These are phyloP conservation scores for Fagus sylvatica DNA, from an alignment of 306 rosid genomes.

Conservation along the genomic window DNA sequence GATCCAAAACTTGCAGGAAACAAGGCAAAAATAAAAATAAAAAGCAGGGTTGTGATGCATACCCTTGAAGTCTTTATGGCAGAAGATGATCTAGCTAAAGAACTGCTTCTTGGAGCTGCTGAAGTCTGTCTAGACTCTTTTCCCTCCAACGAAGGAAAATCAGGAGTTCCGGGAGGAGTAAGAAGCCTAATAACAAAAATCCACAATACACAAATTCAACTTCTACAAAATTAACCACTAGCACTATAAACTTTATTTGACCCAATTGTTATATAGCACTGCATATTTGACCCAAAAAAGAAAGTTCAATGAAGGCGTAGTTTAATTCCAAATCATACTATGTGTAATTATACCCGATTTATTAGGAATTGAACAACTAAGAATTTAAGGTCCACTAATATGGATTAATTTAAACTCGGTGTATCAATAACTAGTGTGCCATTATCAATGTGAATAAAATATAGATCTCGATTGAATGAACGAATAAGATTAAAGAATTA, in stretches of 20 bases:
- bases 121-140: conserved; percentile 51
- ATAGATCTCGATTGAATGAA: background rate
- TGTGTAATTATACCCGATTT: background rate
- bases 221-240: background rate
- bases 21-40: conserved; percentile 16
- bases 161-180: conserved; percentile 96
- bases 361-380: too few species aligned
- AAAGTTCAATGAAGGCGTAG: background rate
- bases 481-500: conserved; percentile 6
- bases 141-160: conserved; percentile 64
- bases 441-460: background rate
- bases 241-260: background rate
- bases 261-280: background rate
- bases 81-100: conserved; percentile 64
- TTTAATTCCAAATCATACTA: background rate
- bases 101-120: conserved; percentile 55
- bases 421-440: too few species aligned
- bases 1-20: conserved; percentile 4
- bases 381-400: too few species aligned
- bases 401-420: too few species aligned
- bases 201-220: conserved; percentile 12
- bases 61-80: conserved; percentile 83
- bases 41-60: conserved; percentile 18
- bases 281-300: too few species aligned
- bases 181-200: conserved; percentile 76